Base-by-base conservation (phyloP, 495 filamentous ascomycete genomes). In the Aspergillus avenaceus region DNA sequence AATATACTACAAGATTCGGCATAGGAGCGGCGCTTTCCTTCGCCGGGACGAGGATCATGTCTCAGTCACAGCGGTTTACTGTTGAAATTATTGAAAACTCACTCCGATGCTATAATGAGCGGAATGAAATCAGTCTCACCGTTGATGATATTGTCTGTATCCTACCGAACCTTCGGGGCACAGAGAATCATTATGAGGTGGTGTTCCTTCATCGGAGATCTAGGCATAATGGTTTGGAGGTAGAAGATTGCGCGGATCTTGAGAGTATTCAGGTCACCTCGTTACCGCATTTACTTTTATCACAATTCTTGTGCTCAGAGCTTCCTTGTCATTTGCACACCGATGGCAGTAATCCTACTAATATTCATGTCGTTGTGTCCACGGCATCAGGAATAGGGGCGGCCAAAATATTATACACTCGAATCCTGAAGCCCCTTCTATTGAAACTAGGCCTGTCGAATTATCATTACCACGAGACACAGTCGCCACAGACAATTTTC, bases 331-430 rank as follows among this genome's bases (percentile, higher is more conserved):
- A 71, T 42, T 59, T 74, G 3, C 9, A 25, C 12, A n/a, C 37
- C 9, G 13, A 14, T 6, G 21, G 21, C 36, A 24, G 47, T 13
- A 36, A 45, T n/a, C 28, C 24, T 27, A 53, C 32, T 44, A 65
- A 65, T 28, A 50, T 90, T 0, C 78, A 89, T 52, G 65, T 95
- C 37, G 59, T 96, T 25, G 73, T 96, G 43, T 96, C 90, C 5
- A 85, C 79, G 0, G 63, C 61, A 8, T 93, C 91, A 0, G 91
- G 91, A 2, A 84, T 81, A 0, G 79, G 84, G 4, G 69, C 71
- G 14, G 86, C 88, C 0, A 55, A 65, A 8, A 31, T 52, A 0
- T 81, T 88, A 54, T 91, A 72, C 58, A 58, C 79, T 0, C 49
- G 67, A 18, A 63, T 84, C 2, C 50, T 96, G 13, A 62, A 71